Percentiles rank a stretch among this genome's conserved stretches.
These are phyloP conservation scores for Saccharomycopsis capsularis DNA, from an alignment of 805 yeast genomes.

Conservation along the genomic window DNA sequence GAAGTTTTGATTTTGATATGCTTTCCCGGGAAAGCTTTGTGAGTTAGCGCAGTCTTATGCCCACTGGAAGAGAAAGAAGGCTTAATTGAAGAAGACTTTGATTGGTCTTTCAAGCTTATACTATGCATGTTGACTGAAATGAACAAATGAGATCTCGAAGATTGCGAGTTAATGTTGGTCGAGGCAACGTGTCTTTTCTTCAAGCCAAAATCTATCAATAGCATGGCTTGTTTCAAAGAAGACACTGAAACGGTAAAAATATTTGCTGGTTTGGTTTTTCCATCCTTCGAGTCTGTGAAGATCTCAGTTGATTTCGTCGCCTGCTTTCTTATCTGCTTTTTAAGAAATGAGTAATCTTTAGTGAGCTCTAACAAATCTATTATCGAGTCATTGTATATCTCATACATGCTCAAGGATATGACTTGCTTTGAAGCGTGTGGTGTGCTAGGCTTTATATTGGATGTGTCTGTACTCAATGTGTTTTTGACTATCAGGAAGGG, in stretches of 20 bases:
- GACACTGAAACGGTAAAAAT: conserved; percentile 35
- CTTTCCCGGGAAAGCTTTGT: conserved; percentile 12
- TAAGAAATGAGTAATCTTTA: conserved; percentile 22
- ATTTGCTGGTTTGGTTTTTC: conserved; percentile 38
- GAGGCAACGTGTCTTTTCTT: conserved; percentile 35
- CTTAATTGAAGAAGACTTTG: background rate
- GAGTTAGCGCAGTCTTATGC: background rate
- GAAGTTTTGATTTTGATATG: conserved; percentile 25
- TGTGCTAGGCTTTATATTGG: background rate
- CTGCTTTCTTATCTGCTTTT: conserved; percentile 22
- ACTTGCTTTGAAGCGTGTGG: conserved; percentile 25
- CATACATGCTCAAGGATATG: conserved; percentile 45
- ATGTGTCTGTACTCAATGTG: conserved; percentile 7
- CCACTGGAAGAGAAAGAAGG: background rate
- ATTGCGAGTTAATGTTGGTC: conserved; percentile 37
- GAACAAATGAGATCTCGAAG: conserved; percentile 50
- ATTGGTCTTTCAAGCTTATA: conserved; percentile 13
- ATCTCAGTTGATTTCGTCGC: conserved; percentile 33
- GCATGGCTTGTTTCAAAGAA: conserved; percentile 32
- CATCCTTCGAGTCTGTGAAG: conserved; percentile 36
- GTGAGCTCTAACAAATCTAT: conserved; percentile 31
- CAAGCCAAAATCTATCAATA: conserved; percentile 35
- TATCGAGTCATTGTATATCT: conserved; percentile 42
- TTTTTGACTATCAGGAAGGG: no score
- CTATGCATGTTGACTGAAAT: conserved; percentile 36